Percentiles rank a stretch among this genome's conserved stretches.
Evolutionary conservation across 1,284 basidiomycete genomes (phyloP).

Genomic region (Cryptococcus amylolentus): DNA sequence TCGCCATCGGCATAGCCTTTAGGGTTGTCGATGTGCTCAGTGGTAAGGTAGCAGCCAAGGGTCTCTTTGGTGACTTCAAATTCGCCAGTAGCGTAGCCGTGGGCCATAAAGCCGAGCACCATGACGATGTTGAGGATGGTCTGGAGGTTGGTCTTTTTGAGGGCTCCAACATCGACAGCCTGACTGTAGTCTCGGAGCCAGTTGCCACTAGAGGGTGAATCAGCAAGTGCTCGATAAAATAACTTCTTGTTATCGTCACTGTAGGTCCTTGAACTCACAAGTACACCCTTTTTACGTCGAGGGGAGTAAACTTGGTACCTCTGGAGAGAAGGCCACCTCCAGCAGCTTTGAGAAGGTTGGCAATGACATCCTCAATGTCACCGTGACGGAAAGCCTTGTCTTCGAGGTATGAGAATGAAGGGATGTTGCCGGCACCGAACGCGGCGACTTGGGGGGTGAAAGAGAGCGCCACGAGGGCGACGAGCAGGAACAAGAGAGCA

Average conservation of each 20-base stretch:
- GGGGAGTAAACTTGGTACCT: slow-evolving; percentile 61
- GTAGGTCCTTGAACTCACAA: slow-evolving; percentile 15
- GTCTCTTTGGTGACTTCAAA: slow-evolving; percentile 88
- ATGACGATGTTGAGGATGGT: slow-evolving; percentile 84
- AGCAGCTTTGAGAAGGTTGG: slow-evolving; percentile 59
- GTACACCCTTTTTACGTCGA: slow-evolving; percentile 49
- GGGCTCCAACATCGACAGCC: slow-evolving; percentile 77
- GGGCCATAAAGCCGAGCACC: slow-evolving; percentile 76
- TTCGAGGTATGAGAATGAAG: slow-evolving; percentile 49
- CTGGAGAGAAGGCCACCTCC: slow-evolving; percentile 63
- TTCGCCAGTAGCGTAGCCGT: slow-evolving; percentile 69
- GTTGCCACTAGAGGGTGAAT: slow-evolving; percentile 51
- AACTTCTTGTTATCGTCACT: not conserved
- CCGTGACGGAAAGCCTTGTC: slow-evolving; percentile 77
- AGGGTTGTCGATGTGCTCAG: slow-evolving; percentile 85
- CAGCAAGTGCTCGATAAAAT: slow-evolving; percentile 22
- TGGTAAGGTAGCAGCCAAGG: slow-evolving; percentile 80
- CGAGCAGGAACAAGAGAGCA: slow-evolving; percentile 30
- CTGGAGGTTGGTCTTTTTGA: slow-evolving; percentile 66
- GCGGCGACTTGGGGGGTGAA: slow-evolving; percentile 42
- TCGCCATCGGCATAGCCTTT: slow-evolving; percentile 78
- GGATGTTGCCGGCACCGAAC: slow-evolving; percentile 50
- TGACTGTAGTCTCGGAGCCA: slow-evolving; percentile 71
- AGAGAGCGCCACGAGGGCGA: slow-evolving; percentile 41
- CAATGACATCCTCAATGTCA: slow-evolving; percentile 62